These are phyloP conservation scores for Mycena belliarum DNA, from an alignment of 768 basidiomycete species.

Conservation along the genomic window DNA sequence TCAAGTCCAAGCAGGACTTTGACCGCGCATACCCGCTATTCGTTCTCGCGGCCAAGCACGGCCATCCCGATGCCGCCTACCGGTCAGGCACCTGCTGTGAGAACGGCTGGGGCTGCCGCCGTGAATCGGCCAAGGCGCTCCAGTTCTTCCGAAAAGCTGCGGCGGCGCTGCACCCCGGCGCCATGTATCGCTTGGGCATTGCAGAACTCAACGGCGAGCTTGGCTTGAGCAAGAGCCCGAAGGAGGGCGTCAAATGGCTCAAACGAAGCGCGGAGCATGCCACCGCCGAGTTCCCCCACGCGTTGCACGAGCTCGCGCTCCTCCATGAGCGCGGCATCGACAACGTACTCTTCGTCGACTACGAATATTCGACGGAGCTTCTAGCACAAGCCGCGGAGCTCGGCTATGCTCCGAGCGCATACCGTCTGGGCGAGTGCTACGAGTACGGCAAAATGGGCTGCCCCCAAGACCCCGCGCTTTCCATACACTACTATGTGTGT, in stretches of 20 bases:
- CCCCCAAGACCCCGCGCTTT: slow-evolving; percentile 93
- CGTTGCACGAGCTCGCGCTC: slow-evolving; percentile 90
- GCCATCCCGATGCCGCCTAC: slow-evolving; percentile 93
- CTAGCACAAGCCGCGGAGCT: slow-evolving; percentile 94
- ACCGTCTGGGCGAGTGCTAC: slow-evolving; percentile 95
- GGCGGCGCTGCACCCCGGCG: slow-evolving; percentile 87
- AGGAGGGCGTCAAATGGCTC: slow-evolving; percentile 98
- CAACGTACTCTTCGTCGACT: slow-evolving; percentile 95
- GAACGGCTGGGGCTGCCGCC: slow-evolving; percentile 97
- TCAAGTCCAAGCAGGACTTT: slow-evolving; percentile 90
- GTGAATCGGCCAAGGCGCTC: slow-evolving; percentile 88
- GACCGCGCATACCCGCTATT: slow-evolving; percentile 97
- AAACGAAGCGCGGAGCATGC: slow-evolving; percentile 95
- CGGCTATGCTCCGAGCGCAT: slow-evolving; percentile 94
- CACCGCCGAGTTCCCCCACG: slow-evolving; percentile 95
- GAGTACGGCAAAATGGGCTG: slow-evolving; percentile 99
- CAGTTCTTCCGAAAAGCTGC: slow-evolving; percentile 94
- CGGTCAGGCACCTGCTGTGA: slow-evolving; percentile 97
- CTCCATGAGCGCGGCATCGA: slow-evolving; percentile 97
- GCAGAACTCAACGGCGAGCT: slow-evolving; percentile 96
- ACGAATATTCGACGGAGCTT: slow-evolving; percentile 92
- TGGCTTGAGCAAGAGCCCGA: slow-evolving; percentile 79
- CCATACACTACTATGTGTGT: slow-evolving; percentile 97
- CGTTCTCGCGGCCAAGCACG: slow-evolving; percentile 94
- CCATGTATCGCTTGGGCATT: slow-evolving; percentile 95